These are phyloP conservation scores for Alternaria longipes DNA, from an alignment of 2,329 filamentous ascomycete species.

Conservation along the genomic window DNA sequence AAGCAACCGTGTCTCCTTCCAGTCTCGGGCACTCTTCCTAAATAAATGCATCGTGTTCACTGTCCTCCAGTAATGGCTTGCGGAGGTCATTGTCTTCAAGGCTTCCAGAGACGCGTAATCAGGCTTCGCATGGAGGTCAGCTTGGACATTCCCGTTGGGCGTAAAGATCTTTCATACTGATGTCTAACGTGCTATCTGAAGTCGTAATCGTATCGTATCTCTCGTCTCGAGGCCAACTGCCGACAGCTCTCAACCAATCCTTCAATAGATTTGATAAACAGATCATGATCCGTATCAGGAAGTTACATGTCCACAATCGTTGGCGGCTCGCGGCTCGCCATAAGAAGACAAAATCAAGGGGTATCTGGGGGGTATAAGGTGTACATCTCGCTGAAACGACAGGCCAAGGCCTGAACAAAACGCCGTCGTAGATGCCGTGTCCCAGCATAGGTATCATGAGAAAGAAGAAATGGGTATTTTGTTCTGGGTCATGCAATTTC, in stretches of 20 bases:
- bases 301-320: neutral
- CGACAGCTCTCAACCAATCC: neutral
- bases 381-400: neutral
- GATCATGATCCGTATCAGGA: neutral
- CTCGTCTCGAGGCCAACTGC: neutral
- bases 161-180: neutral
- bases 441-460: neutral
- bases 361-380: conserved; percentile 10
- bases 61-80: neutral
- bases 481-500: neutral
- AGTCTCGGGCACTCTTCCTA: neutral
- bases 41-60: neutral
- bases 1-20: neutral
- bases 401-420: conserved; percentile 4
- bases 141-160: neutral
- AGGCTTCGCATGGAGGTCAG: neutral
- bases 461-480: neutral
- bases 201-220: conserved; percentile 1
- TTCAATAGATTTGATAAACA: neutral
- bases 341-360: conserved; percentile 1
- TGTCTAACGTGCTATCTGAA: conserved; percentile 5
- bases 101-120: conserved; percentile 4
- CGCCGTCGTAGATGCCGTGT: conserved; percentile 4
- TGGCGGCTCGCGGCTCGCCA: neutral
- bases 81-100: neutral